These are phyloP conservation scores for Pythium apleroticum DNA, from an alignment of 352 stramenopile genomes.

Conservation along the genomic window DNA sequence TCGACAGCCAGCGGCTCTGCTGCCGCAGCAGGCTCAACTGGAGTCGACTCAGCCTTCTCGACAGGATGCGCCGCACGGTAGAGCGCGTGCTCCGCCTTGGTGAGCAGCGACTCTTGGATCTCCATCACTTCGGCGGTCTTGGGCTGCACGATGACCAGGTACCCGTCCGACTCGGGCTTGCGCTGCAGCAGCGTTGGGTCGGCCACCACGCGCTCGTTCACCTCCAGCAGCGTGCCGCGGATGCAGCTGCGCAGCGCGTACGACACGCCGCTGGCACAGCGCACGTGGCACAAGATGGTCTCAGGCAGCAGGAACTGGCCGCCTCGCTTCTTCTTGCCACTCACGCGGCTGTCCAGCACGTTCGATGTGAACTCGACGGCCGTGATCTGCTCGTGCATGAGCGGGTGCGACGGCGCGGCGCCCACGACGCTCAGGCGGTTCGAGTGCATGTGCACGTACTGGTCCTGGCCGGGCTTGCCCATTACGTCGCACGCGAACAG, in stretches of 20 bases:
- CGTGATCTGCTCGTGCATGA: slow-evolving; percentile 64
- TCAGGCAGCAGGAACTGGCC: slow-evolving; percentile 69
- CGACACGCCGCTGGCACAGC: slow-evolving; percentile 55
- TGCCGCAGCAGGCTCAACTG: background rate
- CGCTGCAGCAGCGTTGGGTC: slow-evolving; percentile 63
- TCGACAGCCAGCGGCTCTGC: background rate
- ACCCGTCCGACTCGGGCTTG: slow-evolving; percentile 73
- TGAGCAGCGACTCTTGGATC: slow-evolving; percentile 82
- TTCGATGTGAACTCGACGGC: slow-evolving; percentile 62
- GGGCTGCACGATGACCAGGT: slow-evolving; percentile 79
- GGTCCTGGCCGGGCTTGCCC: slow-evolving; percentile 64
- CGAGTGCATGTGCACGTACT: slow-evolving; percentile 90
- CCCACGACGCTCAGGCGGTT: slow-evolving; percentile 85
- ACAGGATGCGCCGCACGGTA: slow-evolving; percentile 37
- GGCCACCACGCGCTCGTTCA: slow-evolving; percentile 66
- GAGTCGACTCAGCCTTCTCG: background rate
- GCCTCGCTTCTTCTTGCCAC: slow-evolving; percentile 88
- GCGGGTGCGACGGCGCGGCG: slow-evolving; percentile 59
- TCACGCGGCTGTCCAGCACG: slow-evolving; percentile 71
- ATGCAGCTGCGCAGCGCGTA: slow-evolving; percentile 81
- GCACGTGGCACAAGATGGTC: slow-evolving; percentile 65
- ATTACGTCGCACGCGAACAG: slow-evolving; percentile 83
- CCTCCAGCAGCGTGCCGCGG: slow-evolving; percentile 71
- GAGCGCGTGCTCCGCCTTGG: slow-evolving; percentile 74
- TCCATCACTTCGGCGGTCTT: slow-evolving; percentile 77